Percentiles rank a stretch among this genome's conserved stretches.
phyloP scores from a whole-genome alignment of 768 basidiomycete genomes.

The Mycena pura region DNA sequence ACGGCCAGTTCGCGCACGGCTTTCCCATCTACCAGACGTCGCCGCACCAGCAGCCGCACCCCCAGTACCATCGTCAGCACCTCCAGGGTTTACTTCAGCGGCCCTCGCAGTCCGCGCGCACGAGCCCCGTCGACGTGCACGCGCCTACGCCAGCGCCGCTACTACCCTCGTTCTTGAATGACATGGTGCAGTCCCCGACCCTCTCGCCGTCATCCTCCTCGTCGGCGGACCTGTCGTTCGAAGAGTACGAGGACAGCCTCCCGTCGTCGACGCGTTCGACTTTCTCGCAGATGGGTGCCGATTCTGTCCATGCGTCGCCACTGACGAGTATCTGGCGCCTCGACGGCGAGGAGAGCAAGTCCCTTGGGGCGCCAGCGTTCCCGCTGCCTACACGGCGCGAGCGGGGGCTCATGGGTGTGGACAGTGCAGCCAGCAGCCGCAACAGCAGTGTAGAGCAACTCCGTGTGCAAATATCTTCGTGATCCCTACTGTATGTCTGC shows the following conservation, averaged over 20 bases:
- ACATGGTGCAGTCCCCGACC: constrained; percentile 74
- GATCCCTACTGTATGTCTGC: constrained; percentile 14
- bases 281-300: constrained; percentile 30
- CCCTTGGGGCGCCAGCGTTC: constrained; percentile 52
- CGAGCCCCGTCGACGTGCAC: constrained; percentile 21
- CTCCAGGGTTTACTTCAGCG: constrained; percentile 25
- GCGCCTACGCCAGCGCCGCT: constrained; percentile 56
- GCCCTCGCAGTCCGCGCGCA: constrained; percentile 12
- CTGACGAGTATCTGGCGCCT: constrained; percentile 73
- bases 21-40: constrained; percentile 74
- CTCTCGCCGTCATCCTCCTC: constrained; percentile 69
- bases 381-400: constrained; percentile 53
- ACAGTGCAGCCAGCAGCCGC: constrained; percentile 46
- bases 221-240: constrained; percentile 69
- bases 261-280: constrained; percentile 37
- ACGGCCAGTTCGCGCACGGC: constrained; percentile 46
- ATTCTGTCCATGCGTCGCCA: constrained; percentile 38
- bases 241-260: constrained; percentile 56
- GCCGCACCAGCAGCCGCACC: constrained; percentile 38
- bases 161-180: constrained; percentile 80
- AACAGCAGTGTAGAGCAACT: constrained; percentile 36
- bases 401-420: constrained; percentile 40
- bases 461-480: constrained; percentile 17
- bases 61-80: constrained; percentile 24
- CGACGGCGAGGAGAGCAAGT: constrained; percentile 73